Percentiles rank a stretch among this genome's conserved stretches.
Evolutionary conservation across 2,329 filamentous ascomycete species (phyloP).

Genomic region (Colletotrichum filicis): DNA sequence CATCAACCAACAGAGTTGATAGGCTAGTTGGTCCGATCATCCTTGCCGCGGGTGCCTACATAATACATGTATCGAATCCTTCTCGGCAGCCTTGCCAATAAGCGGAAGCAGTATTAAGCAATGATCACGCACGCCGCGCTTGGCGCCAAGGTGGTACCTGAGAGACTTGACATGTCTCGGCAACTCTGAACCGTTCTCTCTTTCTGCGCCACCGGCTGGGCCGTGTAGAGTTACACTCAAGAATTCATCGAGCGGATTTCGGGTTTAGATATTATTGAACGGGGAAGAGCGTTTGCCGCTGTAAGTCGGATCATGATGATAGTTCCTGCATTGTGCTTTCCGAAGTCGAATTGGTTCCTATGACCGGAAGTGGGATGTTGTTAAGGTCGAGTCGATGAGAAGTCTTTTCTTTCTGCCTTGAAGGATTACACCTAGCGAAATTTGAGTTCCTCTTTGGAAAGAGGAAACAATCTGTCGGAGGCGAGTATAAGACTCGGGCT

Average conservation of each 20-base stretch:
- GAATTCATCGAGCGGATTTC: background rate
- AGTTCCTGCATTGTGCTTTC: background rate
- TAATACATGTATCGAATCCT: background rate
- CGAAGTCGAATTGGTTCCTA: background rate
- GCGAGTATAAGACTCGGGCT: background rate
- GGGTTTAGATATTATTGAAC: background rate
- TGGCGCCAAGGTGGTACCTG: background rate
- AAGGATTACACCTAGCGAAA: background rate
- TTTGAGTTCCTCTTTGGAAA: background rate
- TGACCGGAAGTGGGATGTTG: background rate
- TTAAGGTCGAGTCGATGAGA: background rate
- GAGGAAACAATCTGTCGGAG: background rate
- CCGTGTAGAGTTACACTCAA: background rate
- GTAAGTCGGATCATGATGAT: background rate
- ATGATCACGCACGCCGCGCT: background rate
- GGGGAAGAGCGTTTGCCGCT: background rate
- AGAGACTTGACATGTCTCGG: background rate
- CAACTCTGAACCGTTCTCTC: background rate
- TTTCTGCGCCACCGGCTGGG: background rate
- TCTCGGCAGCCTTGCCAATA: constrained; percentile 19
- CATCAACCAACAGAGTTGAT: background rate
- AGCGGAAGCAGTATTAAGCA: constrained; percentile 21
- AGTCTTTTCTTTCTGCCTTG: background rate
- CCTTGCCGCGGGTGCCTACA: background rate
- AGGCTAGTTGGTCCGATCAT: background rate